Percentiles rank a stretch among this genome's conserved stretches.
phyloP scores from a whole-genome alignment of 164 flowering plant species.

The Kingdonia uniflora region DNA sequence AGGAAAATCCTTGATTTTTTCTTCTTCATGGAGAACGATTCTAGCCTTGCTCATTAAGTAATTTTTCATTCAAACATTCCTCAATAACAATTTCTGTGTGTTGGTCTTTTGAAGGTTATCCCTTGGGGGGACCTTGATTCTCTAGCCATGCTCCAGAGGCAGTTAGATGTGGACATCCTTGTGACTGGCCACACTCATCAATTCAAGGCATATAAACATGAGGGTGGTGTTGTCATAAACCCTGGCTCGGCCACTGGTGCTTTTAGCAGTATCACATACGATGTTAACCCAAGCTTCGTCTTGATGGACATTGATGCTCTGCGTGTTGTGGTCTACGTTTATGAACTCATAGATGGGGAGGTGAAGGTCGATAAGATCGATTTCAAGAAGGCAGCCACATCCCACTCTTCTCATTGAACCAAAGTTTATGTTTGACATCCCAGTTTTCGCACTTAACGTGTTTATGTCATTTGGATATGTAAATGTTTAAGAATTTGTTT shows the following conservation, averaged over 20 bases:
- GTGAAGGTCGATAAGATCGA: slow-evolving; percentile 92
- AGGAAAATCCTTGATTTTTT: too few relatives aligned
- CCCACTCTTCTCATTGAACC: slow-evolving; percentile 10
- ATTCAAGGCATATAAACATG: slow-evolving; percentile 67
- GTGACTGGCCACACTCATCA: slow-evolving; percentile 63
- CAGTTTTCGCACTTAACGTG: too few relatives aligned
- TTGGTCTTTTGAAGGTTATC: slow-evolving; percentile 40
- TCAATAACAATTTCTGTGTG: neutral
- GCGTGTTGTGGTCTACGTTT: slow-evolving; percentile 79
- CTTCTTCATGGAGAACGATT: too few relatives aligned
- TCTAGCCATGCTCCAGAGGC: slow-evolving; percentile 95
- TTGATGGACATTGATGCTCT: slow-evolving; percentile 82
- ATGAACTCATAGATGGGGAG: slow-evolving; percentile 82
- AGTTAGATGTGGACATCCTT: slow-evolving; percentile 91
- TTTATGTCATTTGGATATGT: too few relatives aligned
- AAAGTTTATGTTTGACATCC: too few relatives aligned
- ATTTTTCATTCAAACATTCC: too few relatives aligned
- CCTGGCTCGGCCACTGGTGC: slow-evolving; percentile 90
- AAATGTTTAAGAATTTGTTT: too few relatives aligned
- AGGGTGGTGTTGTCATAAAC: slow-evolving; percentile 82
- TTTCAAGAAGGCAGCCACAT: slow-evolving; percentile 56
- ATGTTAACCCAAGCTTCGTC: slow-evolving; percentile 79
- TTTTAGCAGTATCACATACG: slow-evolving; percentile 78
- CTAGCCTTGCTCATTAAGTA: too few relatives aligned
- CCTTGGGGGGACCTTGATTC: slow-evolving; percentile 98